These are phyloP conservation scores for Rubus idaeus DNA, from an alignment of 306 rosid genomes.

Conservation along the genomic window DNA sequence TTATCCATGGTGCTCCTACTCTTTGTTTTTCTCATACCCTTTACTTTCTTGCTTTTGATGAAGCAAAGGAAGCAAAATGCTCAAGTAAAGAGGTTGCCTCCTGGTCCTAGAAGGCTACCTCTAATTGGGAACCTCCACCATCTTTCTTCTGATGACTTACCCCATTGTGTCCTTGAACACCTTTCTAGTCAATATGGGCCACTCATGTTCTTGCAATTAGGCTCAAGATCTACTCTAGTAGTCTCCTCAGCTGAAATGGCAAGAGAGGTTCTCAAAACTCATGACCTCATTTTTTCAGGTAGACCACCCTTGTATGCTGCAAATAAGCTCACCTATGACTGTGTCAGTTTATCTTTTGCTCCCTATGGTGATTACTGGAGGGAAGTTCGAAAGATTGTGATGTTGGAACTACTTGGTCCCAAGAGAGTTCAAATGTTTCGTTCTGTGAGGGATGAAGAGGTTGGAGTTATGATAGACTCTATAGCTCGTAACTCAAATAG, in stretches of 20 bases:
- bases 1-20: conserved; percentile 2
- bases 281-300: conserved; percentile 41
- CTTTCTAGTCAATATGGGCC: conserved; percentile 42
- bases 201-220: conserved; percentile 49
- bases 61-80: conserved; percentile 1
- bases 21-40: conserved; percentile 16
- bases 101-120: conserved; percentile 46
- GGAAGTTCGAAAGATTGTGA: conserved; percentile 24
- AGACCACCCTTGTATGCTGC: conserved; percentile 36
- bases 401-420: conserved; percentile 25
- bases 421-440: conserved; percentile 20
- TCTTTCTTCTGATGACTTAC: conserved; percentile 15
- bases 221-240: conserved; percentile 35
- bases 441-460: conserved; percentile 30
- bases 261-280: conserved; percentile 43
- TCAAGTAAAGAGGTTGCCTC: conserved; percentile 26
- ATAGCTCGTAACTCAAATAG: background rate
- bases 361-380: conserved; percentile 46
- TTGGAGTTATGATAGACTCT: conserved; percentile 12
- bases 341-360: conserved; percentile 21
- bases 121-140: conserved; percentile 60
- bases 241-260: conserved; percentile 49
- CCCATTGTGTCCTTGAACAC: conserved; percentile 29
- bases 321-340: conserved; percentile 25
- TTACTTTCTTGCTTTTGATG: conserved; percentile 1